Evolutionary conservation across 2,329 filamentous ascomycete genomes (phyloP).

Genomic region (Alternaria ethzedia): DNA sequence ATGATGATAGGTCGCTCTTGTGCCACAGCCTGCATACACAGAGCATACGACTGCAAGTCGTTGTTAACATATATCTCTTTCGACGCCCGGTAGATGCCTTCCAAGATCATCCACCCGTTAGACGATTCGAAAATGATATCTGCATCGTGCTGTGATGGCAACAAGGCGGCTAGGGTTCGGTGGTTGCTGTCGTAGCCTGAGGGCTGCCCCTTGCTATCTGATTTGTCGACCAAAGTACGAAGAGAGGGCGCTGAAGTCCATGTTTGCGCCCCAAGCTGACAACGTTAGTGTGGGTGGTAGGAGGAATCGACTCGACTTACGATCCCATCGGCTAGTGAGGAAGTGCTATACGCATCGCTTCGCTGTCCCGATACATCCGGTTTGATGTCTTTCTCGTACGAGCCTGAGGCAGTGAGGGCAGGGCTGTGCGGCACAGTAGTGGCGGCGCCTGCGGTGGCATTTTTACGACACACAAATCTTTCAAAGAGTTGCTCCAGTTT

Average conservation of each 20-base stretch:
- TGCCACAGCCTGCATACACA: conserved; percentile 40
- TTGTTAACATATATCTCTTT: conserved; percentile 39
- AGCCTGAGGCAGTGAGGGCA: conserved; percentile 22
- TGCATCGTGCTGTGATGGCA: conserved; percentile 46
- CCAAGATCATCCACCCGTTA: conserved; percentile 46
- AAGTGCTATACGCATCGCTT: conserved; percentile 34
- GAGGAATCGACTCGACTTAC: conserved; percentile 24
- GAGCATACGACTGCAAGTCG: conserved; percentile 41
- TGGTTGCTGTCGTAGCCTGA: conserved; percentile 26
- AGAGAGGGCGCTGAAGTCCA: conserved; percentile 42
- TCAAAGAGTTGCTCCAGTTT: conserved; percentile 47
- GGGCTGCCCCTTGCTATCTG: conserved; percentile 8
- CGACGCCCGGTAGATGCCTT: conserved; percentile 36
- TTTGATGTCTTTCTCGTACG: conserved; percentile 29
- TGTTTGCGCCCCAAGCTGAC: conserved; percentile 36
- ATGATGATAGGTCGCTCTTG: conserved; percentile 38
- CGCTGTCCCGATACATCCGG: conserved; percentile 26
- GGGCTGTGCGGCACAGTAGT: conserved; percentile 24
- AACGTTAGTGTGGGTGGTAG: conserved; percentile 14
- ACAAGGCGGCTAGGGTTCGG: conserved; percentile 30
- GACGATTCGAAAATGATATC: conserved; percentile 46
- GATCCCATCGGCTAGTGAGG: conserved; percentile 38
- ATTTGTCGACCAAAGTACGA: conserved; percentile 28
- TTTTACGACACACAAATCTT: conserved; percentile 44
- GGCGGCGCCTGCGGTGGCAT: conserved; percentile 11